Base-by-base conservation (phyloP, 306 rosid species). In the Rosa persica region DNA sequence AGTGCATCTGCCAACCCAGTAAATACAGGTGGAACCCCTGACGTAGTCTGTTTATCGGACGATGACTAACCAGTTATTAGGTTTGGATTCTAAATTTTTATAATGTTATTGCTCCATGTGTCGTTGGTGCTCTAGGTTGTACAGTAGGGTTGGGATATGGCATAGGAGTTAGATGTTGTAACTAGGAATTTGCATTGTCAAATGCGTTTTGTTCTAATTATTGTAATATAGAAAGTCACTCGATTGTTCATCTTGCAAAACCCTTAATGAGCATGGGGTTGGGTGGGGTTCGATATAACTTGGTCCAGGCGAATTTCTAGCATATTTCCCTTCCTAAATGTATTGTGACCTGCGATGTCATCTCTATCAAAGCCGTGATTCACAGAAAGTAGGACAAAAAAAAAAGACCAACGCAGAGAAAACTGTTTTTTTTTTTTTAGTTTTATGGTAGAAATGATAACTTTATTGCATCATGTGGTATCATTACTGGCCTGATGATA, bases 31-130 rank as follows among this genome's bases (percentile, higher is more conserved):
- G 80, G 74, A 76, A 60, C 62, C 9, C 7, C 72, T n/a, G 88
- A 88, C 36, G 39, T 90, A 48, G 98, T 92, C 44, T 94, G 85
- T 83, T 85, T 94, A 83, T 94, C 98, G 0, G 97, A 94, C 60
- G 97, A 89, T 70, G 97, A 92, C 72, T 90, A 84, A 89, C 89
- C 79, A 46, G 54, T 65, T 54, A 74, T 10, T 74, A 43, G 20
- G 43, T 61, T 2, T 42, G 58, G 39, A 42, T 75, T 58, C 43
- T 34, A 20, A 55, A 5, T 44, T 43, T 44, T 0, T 43, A 5
- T 34, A 10, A 66, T 54, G 40, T 43, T 7, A 40, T 23, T 40
- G 13, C 23, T 16, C 39, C 64, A 75, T 40, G 71, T 54, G 25
- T 61, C 23, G 13, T 23, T 20, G 72, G 73, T 39, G 9, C 67